Base-by-base conservation (phyloP, 2,329 filamentous ascomycete genomes). In the Claviceps spartinae region DNA sequence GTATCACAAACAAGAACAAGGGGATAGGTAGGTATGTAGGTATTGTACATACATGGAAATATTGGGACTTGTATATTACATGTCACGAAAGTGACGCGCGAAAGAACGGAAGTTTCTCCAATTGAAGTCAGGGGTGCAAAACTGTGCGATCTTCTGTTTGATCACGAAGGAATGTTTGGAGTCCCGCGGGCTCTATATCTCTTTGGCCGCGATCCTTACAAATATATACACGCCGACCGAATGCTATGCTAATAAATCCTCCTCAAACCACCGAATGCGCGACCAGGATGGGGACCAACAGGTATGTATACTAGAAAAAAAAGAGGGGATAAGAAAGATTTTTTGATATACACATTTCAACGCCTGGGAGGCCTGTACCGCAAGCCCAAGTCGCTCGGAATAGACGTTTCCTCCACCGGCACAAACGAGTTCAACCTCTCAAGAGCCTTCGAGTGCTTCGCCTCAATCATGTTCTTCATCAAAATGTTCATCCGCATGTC, bases 401-500 rank as follows among this genome's bases (percentile, higher is more conserved):
- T 55, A 4, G 68, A 67, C 26, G 60, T 65, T 56, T 69, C 63
- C 52, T 69, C 65, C 7, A 71, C 38, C 1, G 63, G 64, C 24
- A 72, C 61, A 24, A 58, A 62, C 3, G 60, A 58, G 16, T 64
- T 58, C 18, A 66, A 60, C 56, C 66, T 66, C 47, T 62, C 59
- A 30, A 59, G 51, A 14, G 66, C 60, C 30, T 66, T 59, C 37
- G 60, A 58, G 6, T 76, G 69, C 70, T 86, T 91, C 24, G 81
- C 86, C 62, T 85, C 81, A 48, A 96, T 82, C 69, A 89, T 68
- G 50, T 82, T 73, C 65, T 85, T 71, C 43, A 94, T 71, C 72
- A 86, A 77, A 59, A 83, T 82, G 63, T 95, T 93, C 55, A 83
- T 72, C 11, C 81, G 78, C 60, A 82, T 82, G 49, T 78, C 72